Conservation (phyloP, 257 asterid genomes). For the Nicotiana tabacum region DNA sequence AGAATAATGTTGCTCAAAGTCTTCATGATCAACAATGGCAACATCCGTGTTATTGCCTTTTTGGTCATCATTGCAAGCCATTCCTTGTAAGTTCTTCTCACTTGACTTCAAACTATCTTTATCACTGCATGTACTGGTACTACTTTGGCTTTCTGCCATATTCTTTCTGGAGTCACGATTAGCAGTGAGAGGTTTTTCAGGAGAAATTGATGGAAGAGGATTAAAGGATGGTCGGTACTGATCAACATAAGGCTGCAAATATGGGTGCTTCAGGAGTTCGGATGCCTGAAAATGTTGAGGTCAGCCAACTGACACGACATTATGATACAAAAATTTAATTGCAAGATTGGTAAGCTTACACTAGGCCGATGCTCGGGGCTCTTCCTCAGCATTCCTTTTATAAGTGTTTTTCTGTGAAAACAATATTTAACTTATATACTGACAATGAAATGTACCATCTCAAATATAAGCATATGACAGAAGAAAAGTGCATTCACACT, state of each 20-base stretch:
- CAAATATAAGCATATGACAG: background rate
- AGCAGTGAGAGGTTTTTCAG: constrained; percentile 39
- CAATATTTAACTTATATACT: background rate
- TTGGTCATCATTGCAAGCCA: constrained; percentile 30
- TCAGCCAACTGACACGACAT: background rate
- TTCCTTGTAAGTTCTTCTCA: constrained; percentile 39
- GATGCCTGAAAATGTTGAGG: constrained; percentile 56
- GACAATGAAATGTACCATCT: background rate
- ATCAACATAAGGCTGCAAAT: constrained; percentile 70
- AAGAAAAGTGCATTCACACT: background rate
- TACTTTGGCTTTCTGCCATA: constrained; percentile 89
- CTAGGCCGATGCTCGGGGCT: constrained; percentile 94
- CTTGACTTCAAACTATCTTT: constrained; percentile 58
- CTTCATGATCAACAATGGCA: constrained; percentile 41
- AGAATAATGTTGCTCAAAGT: constrained; percentile 19
- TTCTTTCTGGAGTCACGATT: constrained; percentile 37
- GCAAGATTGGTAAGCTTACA: constrained; percentile 43
- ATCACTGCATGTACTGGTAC: constrained; percentile 93
- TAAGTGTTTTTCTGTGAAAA: constrained; percentile 67
- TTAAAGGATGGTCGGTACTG: constrained; percentile 63
- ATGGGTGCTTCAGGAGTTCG: constrained; percentile 83
- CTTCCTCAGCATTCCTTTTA: constrained; percentile 96
- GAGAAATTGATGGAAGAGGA: constrained; percentile 23
- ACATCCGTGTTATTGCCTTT: constrained; percentile 33
- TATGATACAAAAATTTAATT: background rate